Conservation (phyloP, 768 basidiomycete species). For the Leccinum longicurvipes region DNA sequence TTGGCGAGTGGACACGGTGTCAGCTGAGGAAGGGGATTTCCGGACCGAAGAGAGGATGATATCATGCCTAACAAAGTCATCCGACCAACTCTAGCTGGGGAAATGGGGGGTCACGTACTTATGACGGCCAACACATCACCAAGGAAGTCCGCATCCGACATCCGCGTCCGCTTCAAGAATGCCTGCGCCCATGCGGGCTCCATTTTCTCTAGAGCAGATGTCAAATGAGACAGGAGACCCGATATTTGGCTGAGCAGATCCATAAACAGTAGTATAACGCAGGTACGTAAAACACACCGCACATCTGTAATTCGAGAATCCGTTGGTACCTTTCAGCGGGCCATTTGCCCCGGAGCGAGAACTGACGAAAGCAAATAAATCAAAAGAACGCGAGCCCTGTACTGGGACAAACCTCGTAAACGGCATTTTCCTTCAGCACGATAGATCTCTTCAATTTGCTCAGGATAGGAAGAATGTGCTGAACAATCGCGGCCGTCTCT, state of each 20-base stretch:
- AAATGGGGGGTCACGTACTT: conserved; percentile 40
- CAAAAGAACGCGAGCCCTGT: not conserved
- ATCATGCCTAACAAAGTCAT: conserved; percentile 54
- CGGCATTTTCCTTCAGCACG: conserved; percentile 52
- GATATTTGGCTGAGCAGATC: conserved; percentile 55
- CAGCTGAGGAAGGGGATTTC: conserved; percentile 77
- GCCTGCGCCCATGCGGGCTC: conserved; percentile 77
- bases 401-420: conserved; percentile 54
- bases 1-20: conserved; percentile 69
- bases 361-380: conserved; percentile 36
- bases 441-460: conserved; percentile 66
- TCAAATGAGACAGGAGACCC: conserved; percentile 66
- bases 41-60: conserved; percentile 70
- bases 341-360: conserved; percentile 76
- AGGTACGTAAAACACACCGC: conserved; percentile 15
- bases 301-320: conserved; percentile 68
- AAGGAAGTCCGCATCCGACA: conserved; percentile 77
- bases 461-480: conserved; percentile 69
- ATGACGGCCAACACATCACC: conserved; percentile 84
- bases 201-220: conserved; percentile 68
- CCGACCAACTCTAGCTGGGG: not conserved
- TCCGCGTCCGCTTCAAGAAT: conserved; percentile 68
- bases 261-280: not conserved
- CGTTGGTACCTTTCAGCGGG: conserved; percentile 74
- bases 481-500: conserved; percentile 54